Base-by-base conservation (phyloP, 1,284 basidiomycete species). In the Volvariella surrecta region DNA sequence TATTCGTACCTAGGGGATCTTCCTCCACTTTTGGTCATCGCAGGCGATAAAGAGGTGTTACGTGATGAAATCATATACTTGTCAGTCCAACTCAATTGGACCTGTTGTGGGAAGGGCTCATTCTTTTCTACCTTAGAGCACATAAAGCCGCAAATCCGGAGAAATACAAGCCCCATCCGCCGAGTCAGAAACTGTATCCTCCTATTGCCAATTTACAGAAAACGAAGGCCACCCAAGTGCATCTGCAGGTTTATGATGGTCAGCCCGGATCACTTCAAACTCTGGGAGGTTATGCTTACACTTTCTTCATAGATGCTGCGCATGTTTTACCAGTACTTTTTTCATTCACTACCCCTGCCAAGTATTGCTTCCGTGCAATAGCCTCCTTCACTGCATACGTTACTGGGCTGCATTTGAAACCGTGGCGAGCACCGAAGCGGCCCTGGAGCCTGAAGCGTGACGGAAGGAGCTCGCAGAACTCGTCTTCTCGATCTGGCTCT, bases 141-240 rank as follows among this genome's bases (percentile, higher is more conserved):
- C 94, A 98, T 58, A 92, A 87, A 54, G 95, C 95, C 10, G 90
- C 90, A 1, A 66, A 89, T 57, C 95, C 95, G 0, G 75, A 79
- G 0, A 68, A 68, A 49, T 93, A 80, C 55, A 83, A 85, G 0
- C 54, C 89, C 4, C 74, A 70, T 39, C 73, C 85, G 0, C 73
- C 79, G 24, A 66, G 75, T 1, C 68, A 74, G 42, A 60, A 66
- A 20, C 51, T 91, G 45, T 83, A 90, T 51, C 85, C 89, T 3
- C 57, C 70, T 2, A 59, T 91, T 16, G 53, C 15, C 79, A 73
- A 1, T 84, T 90, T 48, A 85, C 87, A 56, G 58, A 64, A 17
- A 8, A 71, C 72, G 53, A 70, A 66, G 28, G 79, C 89, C 0
- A 96, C 95, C 0, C 76, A 87, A 47, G 91, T 98, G 11, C 95